These are phyloP conservation scores for Boletus rubescentipes DNA, from an alignment of 768 basidiomycete genomes.

Conservation along the genomic window DNA sequence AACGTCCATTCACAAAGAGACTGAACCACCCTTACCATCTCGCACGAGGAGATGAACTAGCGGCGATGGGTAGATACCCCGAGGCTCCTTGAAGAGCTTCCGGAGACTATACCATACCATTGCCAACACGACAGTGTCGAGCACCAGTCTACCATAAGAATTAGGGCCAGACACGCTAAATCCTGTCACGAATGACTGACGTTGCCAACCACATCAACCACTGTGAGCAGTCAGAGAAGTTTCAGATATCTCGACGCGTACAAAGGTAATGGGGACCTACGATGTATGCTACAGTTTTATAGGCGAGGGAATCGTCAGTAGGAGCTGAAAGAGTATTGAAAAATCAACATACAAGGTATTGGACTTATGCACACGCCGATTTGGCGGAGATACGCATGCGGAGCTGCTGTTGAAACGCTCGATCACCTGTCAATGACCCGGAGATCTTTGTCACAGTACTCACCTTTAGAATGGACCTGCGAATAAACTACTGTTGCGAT, in stretches of 20 bases:
- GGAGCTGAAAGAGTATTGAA: not conserved
- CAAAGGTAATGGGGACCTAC: not conserved
- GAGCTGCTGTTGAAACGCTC: not conserved
- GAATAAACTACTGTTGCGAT: not conserved
- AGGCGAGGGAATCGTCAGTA: not conserved
- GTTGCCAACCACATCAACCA: not conserved
- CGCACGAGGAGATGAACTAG: slow-evolving; percentile 7
- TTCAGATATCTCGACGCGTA: not conserved
- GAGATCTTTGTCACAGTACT: not conserved
- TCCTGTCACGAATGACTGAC: not conserved
- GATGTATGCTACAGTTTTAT: not conserved
- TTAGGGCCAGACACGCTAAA: not conserved
- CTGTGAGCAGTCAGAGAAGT: not conserved
- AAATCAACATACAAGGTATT: not conserved
- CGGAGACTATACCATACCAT: not conserved
- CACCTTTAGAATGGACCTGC: not conserved
- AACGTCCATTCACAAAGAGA: not conserved
- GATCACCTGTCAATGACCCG: not conserved
- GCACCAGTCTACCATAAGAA: not conserved
- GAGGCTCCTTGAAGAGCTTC: not conserved
- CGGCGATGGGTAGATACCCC: not conserved
- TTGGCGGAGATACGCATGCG: not conserved
- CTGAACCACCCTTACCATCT: slow-evolving; percentile 6
- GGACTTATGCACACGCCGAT: slow-evolving; percentile 7
- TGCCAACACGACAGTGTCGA: not conserved